Percentiles rank a stretch among this genome's conserved stretches.
Conservation (phyloP, 441 rosid genomes). For the Gossypium davidsonii region DNA sequence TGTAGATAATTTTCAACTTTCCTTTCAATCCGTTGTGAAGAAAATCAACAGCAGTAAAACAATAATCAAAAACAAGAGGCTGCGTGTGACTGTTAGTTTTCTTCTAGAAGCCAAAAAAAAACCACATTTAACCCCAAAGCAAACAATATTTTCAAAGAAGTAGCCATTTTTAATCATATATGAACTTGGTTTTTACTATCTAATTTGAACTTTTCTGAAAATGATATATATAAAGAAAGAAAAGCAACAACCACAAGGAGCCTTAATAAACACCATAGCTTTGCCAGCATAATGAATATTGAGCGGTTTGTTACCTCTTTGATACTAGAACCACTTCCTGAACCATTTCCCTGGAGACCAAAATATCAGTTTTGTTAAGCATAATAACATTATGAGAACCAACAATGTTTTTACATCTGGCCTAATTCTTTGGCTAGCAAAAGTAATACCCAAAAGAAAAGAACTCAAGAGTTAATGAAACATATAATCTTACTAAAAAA, state of each 20-base stretch:
- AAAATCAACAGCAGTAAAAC: background rate
- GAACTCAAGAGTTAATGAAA: background rate
- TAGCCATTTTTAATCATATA: background rate
- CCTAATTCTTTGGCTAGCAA: background rate
- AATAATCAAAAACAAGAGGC: background rate
- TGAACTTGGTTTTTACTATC: background rate
- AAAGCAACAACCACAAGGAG: background rate
- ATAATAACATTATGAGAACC: background rate
- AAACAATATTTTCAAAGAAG: background rate
- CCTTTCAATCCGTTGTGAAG: background rate
- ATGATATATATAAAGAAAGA: background rate
- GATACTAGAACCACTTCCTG: slow-evolving; percentile 29
- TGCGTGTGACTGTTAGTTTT: background rate
- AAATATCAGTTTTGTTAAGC: background rate
- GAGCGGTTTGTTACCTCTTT: slow-evolving; percentile 52
- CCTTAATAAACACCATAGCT: background rate
- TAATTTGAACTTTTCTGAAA: background rate
- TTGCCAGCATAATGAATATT: background rate
- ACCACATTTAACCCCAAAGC: background rate
- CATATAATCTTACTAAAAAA: background rate
- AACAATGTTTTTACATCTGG: background rate
- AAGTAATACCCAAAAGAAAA: background rate
- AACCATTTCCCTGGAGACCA: slow-evolving; percentile 32
- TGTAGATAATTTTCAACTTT: background rate
- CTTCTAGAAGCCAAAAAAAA: background rate